These are phyloP conservation scores for Boletus albobrunnescens DNA, from an alignment of 1,284 basidiomycete genomes.

Conservation along the genomic window DNA sequence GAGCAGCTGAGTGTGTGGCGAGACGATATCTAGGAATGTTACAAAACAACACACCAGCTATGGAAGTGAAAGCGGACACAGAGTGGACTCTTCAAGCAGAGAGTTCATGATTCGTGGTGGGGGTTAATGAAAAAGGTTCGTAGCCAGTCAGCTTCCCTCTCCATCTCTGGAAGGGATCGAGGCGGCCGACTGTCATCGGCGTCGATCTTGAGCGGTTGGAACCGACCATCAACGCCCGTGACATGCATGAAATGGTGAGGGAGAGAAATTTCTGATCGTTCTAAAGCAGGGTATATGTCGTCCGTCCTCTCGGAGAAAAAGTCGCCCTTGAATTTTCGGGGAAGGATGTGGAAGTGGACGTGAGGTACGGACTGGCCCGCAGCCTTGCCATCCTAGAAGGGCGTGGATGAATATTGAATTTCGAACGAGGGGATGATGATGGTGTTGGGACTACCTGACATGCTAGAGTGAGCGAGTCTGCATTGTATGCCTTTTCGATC, in stretches of 20 bases:
- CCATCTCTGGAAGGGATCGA: constrained; percentile 71
- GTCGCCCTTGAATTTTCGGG: constrained; percentile 68
- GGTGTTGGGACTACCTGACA: constrained; percentile 56
- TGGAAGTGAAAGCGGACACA: background rate
- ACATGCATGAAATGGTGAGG: constrained; percentile 36
- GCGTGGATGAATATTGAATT: constrained; percentile 7
- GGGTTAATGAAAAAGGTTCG: constrained; percentile 42
- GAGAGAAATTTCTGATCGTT: constrained; percentile 57
- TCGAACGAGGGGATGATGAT: background rate
- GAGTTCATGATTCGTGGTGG: constrained; percentile 5
- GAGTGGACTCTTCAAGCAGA: background rate
- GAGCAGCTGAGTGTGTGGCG: constrained; percentile 21
- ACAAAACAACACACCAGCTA: constrained; percentile 10
- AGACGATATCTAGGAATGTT: constrained; percentile 26
- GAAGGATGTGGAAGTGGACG: constrained; percentile 87
- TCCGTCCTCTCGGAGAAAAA: constrained; percentile 69
- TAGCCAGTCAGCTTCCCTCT: constrained; percentile 69
- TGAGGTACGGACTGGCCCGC: constrained; percentile 87
- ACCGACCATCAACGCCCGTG: constrained; percentile 14
- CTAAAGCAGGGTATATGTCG: constrained; percentile 74
- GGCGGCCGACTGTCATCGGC: constrained; percentile 69
- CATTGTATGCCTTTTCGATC: constrained; percentile 68
- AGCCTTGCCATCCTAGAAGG: constrained; percentile 73
- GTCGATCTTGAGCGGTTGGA: constrained; percentile 50
- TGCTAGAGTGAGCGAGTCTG: constrained; percentile 75